Percentiles rank a stretch among this genome's conserved stretches.
Conservation (phyloP, 306 rosid genomes). For the Lathyrus oleraceus region DNA sequence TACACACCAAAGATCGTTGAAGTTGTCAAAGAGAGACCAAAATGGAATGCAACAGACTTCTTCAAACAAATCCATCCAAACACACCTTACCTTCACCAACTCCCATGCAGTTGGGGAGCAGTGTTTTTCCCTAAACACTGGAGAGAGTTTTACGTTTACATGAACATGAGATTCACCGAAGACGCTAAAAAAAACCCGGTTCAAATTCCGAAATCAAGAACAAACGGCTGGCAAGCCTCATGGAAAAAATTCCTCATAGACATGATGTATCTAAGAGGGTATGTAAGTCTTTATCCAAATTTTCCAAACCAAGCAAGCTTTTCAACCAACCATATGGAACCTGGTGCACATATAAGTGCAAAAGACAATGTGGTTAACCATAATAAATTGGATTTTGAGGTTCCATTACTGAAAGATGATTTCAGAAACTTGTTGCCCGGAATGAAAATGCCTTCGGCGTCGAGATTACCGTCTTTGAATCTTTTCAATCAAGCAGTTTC, state of each 20-base stretch:
- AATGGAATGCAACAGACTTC: conserved; percentile 83
- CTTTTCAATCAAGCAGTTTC: conserved; percentile 84
- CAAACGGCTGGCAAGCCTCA: conserved; percentile 99
- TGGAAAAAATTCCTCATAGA: conserved; percentile 97
- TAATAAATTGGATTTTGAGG: conserved; percentile 81
- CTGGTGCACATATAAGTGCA: conserved; percentile 97
- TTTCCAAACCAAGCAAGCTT: conserved; percentile 91
- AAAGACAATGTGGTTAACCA: conserved; percentile 77
- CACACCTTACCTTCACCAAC: conserved; percentile 91
- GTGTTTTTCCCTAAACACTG: conserved; percentile 97
- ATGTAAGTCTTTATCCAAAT: conserved; percentile 88
- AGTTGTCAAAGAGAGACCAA: conserved; percentile 93
- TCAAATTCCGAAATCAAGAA: conserved; percentile 90
- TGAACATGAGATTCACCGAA: conserved; percentile 90
- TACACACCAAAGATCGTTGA: conserved; percentile 91
- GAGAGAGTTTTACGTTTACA: conserved; percentile 95
- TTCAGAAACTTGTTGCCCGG: conserved; percentile 61
- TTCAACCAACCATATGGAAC: conserved; percentile 97
- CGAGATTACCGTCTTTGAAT: conserved; percentile 78
- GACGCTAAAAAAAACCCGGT: conserved; percentile 82
- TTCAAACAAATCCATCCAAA: conserved; percentile 78
- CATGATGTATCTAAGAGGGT: conserved; percentile 98
- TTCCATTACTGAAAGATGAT: conserved; percentile 75
- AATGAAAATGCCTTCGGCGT: conserved; percentile 77
- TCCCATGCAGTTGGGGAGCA: conserved; percentile 98